Conservation (phyloP, 495 filamentous ascomycete species). For the Apodospora peruviana region DNA sequence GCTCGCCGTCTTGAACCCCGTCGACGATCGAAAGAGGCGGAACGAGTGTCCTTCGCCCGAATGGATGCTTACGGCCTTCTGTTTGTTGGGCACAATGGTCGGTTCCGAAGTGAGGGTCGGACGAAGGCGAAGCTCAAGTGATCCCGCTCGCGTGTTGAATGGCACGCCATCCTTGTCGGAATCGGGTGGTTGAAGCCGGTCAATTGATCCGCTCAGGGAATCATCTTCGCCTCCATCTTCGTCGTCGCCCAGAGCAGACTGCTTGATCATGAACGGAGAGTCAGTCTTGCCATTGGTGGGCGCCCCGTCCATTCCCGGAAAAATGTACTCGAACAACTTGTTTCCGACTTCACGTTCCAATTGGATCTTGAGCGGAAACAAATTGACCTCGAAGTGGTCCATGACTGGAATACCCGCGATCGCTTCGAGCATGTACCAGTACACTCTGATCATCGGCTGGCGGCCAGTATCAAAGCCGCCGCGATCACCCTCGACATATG, state of each 20-base stretch:
- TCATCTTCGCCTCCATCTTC: conserved; percentile 51
- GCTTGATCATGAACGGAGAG: conserved; percentile 78
- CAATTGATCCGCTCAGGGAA: conserved; percentile 25
- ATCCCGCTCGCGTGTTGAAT: conserved; percentile 53
- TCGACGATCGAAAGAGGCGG: conserved; percentile 45
- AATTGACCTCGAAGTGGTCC: conserved; percentile 92
- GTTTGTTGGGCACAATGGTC: conserved; percentile 33
- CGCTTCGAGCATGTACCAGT: conserved; percentile 96
- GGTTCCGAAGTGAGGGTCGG: conserved; percentile 68
- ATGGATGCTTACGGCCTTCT: conserved; percentile 46
- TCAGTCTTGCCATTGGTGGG: conserved; percentile 47
- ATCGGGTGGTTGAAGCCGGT: conserved; percentile 23
- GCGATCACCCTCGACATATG: conserved; percentile 66
- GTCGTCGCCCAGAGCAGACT: conserved; percentile 63
- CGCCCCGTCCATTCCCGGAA: conserved; percentile 64
- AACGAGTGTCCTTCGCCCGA: conserved; percentile 46
- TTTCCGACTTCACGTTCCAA: conserved; percentile 90
- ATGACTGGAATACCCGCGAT: conserved; percentile 97
- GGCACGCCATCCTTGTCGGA: conserved; percentile 29
- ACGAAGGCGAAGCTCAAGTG: conserved; percentile 70
- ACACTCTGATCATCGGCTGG: conserved; percentile 79
- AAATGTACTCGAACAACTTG: conserved; percentile 95
- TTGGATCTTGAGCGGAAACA: conserved; percentile 91
- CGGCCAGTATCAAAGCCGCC: conserved; percentile 44
- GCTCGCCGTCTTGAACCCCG: conserved; percentile 30